These are phyloP conservation scores for Peniophora sp. DNA, from an alignment of 1,284 basidiomycete genomes.

Conservation along the genomic window DNA sequence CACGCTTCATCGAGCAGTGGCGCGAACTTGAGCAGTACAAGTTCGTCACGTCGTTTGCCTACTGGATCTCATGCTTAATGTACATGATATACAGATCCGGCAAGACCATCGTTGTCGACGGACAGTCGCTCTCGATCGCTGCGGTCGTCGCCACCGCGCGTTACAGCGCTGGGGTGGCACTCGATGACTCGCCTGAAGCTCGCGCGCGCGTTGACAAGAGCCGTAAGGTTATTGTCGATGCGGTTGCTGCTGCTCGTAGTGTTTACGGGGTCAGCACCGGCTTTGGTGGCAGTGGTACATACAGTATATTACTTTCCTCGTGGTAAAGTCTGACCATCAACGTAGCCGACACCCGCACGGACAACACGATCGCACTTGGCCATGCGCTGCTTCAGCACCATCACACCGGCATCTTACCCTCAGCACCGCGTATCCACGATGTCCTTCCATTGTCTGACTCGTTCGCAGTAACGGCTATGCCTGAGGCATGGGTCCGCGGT, in stretches of 20 bases:
- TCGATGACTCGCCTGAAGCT: conserved; percentile 41
- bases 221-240: conserved; percentile 53
- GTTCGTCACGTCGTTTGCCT: conserved; percentile 23
- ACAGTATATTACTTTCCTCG: conserved; percentile 7
- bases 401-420: conserved; percentile 61
- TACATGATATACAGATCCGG: conserved; percentile 46
- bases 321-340: conserved; percentile 22
- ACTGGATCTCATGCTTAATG: conserved; percentile 11
- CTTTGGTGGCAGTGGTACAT: conserved; percentile 68
- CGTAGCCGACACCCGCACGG: conserved; percentile 62
- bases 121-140: conserved; percentile 62
- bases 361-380: conserved; percentile 60
- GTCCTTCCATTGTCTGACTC: conserved; percentile 60
- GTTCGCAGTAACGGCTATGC: conserved; percentile 67
- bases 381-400: conserved; percentile 77
- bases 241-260: conserved; percentile 60
- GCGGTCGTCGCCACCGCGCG: conserved; percentile 69
- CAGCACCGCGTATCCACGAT: conserved; percentile 33
- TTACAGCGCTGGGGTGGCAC: conserved; percentile 43
- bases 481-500: conserved; percentile 83
- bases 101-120: conserved; percentile 55
- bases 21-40: conserved; percentile 48
- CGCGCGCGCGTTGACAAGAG: conserved; percentile 48
- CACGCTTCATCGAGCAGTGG: conserved; percentile 39
- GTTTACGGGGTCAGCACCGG: conserved; percentile 81